These are phyloP conservation scores for Eucalyptus decipiens DNA, from an alignment of 345 rosid species.

Conservation along the genomic window DNA sequence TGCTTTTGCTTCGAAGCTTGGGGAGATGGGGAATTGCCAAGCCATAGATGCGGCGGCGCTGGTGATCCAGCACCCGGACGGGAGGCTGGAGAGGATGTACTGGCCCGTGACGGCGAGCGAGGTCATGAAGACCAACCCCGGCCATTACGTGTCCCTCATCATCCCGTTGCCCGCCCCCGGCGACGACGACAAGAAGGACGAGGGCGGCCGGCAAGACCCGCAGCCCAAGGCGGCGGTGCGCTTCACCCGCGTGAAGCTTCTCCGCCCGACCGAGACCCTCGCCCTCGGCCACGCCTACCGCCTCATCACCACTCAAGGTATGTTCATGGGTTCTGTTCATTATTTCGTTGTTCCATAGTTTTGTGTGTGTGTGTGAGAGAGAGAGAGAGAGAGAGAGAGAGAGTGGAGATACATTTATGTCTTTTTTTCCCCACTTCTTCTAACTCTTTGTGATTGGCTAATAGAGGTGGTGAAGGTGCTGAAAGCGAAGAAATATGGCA, in stretches of 20 bases:
- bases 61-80: conserved; percentile 88
- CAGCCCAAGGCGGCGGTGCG: conserved; percentile 24
- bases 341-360: background rate
- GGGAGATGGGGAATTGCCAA: conserved; percentile 83
- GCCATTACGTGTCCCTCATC: conserved; percentile 86
- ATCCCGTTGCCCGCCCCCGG: conserved; percentile 56
- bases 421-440: background rate
- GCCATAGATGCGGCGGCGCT: conserved; percentile 95
- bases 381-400: background rate
- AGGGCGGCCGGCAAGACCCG: background rate
- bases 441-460: background rate
- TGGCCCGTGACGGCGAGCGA: conserved; percentile 62
- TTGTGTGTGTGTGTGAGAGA: background rate
- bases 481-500: conserved; percentile 67
- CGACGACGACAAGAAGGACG: conserved; percentile 1
- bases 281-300: conserved; percentile 92
- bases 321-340: background rate
- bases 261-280: conserved; percentile 68
- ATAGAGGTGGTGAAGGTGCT: conserved; percentile 82
- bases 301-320: conserved; percentile 92
- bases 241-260: conserved; percentile 90
- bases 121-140: conserved; percentile 74
- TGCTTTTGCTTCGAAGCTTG: background rate
- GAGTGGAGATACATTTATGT: background rate
- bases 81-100: conserved; percentile 70